Evolutionary conservation across 345 rosid species (phyloP).

Genomic region (Eutrema heterophyllum): DNA sequence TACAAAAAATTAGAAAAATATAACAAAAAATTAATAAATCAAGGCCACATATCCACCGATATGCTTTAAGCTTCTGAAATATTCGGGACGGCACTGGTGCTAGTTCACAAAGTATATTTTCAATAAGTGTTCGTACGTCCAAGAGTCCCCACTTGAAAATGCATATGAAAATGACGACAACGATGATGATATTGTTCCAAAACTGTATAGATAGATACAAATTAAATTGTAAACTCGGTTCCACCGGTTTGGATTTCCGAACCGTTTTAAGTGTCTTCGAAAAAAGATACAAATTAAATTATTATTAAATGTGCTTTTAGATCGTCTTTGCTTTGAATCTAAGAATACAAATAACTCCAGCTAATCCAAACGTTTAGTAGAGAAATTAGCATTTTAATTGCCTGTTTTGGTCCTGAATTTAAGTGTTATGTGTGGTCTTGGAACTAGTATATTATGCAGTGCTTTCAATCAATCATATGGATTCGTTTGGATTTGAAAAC

Average conservation of each 20-base stretch:
- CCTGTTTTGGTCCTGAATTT: neutral
- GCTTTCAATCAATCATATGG: neutral
- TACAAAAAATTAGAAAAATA: too few species aligned
- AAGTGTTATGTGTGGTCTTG: neutral
- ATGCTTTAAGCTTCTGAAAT: too few species aligned
- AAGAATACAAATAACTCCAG: neutral
- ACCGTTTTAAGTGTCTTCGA: too few species aligned
- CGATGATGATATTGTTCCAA: slow-evolving; percentile 18
- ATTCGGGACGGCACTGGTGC: too few species aligned
- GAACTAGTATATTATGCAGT: neutral
- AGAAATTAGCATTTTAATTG: neutral
- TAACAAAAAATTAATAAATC: too few species aligned
- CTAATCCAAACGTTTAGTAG: neutral
- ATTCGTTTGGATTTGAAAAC: neutral
- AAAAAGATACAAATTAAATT: neutral
- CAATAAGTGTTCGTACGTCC: too few species aligned
- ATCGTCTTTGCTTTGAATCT: neutral
- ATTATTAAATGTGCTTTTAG: neutral
- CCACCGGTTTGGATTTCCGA: too few species aligned
- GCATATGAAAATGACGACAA: slow-evolving; percentile 24
- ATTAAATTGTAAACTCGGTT: too few species aligned
- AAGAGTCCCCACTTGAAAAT: too few species aligned
- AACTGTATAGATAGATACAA: neutral
- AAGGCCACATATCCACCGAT: too few species aligned
- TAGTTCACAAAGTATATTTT: too few species aligned